Evolutionary conservation across 106 monocot genomes (phyloP).

Genomic region (Allium sativum): DNA sequence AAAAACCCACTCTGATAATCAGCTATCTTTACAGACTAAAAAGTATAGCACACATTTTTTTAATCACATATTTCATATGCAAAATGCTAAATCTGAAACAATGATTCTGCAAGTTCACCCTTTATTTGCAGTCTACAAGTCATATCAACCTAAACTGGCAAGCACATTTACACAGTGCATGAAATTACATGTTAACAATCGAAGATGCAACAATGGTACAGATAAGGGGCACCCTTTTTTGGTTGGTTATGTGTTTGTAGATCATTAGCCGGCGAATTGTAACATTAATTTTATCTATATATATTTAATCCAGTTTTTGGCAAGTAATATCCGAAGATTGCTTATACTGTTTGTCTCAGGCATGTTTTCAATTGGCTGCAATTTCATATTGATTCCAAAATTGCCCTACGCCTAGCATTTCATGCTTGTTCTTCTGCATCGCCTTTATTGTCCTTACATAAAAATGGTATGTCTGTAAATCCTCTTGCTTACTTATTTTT

Average conservation of each 20-base stretch:
- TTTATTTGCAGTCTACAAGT: too few species aligned
- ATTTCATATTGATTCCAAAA: slow-evolving; percentile 13
- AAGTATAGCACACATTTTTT: too few species aligned
- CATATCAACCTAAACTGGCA: too few species aligned
- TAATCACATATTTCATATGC: too few species aligned
- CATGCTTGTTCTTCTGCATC: slow-evolving; percentile 13
- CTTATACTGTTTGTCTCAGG: slow-evolving; percentile 10
- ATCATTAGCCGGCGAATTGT: not conserved
- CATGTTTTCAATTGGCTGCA: slow-evolving; percentile 15
- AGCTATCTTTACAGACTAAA: too few species aligned
- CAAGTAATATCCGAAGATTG: not conserved
- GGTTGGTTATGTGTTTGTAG: not conserved
- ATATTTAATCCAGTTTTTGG: slow-evolving; percentile 1
- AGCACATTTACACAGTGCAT: too few species aligned
- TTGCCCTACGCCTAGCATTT: slow-evolving; percentile 11
- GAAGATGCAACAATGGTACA: not conserved
- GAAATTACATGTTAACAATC: not conserved
- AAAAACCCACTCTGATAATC: too few species aligned
- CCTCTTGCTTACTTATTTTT: slow-evolving; percentile 1
- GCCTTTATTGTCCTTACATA: slow-evolving; percentile 9
- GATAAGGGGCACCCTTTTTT: not conserved
- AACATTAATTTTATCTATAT: not conserved
- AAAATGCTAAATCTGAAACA: too few species aligned
- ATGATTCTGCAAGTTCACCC: too few species aligned
- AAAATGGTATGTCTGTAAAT: slow-evolving; percentile 24